A percentile compares a stretch with the other conserved stretches of the same genome.
These are phyloP conservation scores for Populus hybrid DNA, from an alignment of 441 rosid species.

Conservation along the genomic window DNA sequence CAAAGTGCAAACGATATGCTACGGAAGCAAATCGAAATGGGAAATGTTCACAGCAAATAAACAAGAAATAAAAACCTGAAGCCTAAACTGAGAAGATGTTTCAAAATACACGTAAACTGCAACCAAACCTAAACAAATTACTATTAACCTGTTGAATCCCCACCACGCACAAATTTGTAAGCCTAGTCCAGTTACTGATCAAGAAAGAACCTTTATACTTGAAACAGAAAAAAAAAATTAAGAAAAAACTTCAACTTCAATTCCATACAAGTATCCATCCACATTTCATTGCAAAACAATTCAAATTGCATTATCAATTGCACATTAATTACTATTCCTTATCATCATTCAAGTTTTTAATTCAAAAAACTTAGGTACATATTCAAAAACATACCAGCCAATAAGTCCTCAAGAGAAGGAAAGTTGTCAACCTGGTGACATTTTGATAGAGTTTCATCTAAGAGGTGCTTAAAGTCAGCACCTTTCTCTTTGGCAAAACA, in stretches of 20 bases:
- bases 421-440: constrained; percentile 34
- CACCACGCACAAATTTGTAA: neutral
- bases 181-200: neutral
- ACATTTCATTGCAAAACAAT: neutral
- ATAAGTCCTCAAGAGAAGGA: constrained; percentile 47
- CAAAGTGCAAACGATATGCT: neutral
- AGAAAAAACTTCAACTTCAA: neutral
- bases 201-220: neutral
- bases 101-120: neutral
- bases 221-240: neutral
- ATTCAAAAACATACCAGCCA: constrained; percentile 46
- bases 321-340: neutral
- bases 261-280: neutral
- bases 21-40: neutral
- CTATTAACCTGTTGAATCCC: neutral
- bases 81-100: neutral
- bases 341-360: neutral
- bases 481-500: constrained; percentile 72
- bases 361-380: neutral
- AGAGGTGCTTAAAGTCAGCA: constrained; percentile 57
- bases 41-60: neutral
- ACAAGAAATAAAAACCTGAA: neutral
- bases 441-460: constrained; percentile 65
- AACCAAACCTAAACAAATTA: neutral
- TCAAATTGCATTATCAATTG: neutral